These are phyloP conservation scores for Yarrowia osloensis DNA, from an alignment of 805 yeast genomes.

Conservation along the genomic window DNA sequence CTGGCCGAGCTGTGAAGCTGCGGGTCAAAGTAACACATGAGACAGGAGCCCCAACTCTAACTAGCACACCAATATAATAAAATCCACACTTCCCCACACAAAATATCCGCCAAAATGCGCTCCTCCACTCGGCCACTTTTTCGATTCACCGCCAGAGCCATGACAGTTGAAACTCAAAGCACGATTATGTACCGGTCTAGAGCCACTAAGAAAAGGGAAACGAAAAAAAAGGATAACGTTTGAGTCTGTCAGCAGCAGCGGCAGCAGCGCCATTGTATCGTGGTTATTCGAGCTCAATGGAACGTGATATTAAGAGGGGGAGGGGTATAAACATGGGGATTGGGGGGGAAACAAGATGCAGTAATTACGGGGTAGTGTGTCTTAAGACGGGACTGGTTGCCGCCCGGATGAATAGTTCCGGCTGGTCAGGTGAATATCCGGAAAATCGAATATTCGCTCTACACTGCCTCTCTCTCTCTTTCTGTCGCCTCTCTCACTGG, in stretches of 20 bases:
- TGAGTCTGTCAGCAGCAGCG: neutral
- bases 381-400: neutral
- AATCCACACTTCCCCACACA: neutral
- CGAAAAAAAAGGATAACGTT: neutral
- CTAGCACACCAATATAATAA: neutral
- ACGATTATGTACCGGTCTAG: slow-evolving; percentile 28
- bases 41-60: neutral
- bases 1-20: neutral
- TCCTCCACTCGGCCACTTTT: neutral
- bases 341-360: neutral
- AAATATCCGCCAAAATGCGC: neutral
- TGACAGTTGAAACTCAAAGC: slow-evolving; percentile 5
- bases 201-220: slow-evolving; percentile 2
- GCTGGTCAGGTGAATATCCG: neutral
- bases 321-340: neutral
- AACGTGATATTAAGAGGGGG: slow-evolving; percentile 22
- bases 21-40: neutral
- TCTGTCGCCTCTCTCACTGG: neutral
- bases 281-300: neutral
- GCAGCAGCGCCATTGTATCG: too few species aligned
- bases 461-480: neutral
- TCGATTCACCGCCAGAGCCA: neutral
- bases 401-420: neutral
- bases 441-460: neutral
- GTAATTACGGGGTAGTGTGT: neutral